phyloP scores from a whole-genome alignment of 1,139 yeast genomes.

The Petasospora rhodanensis region DNA sequence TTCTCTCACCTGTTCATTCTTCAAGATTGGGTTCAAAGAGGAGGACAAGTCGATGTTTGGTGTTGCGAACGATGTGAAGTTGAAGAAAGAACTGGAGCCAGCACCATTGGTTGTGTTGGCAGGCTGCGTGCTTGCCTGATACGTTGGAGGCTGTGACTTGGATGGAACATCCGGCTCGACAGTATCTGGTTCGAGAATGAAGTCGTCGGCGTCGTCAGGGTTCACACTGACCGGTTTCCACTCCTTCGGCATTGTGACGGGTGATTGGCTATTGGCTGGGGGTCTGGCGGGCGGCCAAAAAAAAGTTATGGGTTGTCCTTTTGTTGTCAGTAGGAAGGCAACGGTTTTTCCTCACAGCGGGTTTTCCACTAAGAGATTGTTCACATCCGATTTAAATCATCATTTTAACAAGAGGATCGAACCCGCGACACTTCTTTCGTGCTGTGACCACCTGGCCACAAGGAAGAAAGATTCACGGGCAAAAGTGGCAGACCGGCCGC shows the following conservation, averaged over 20 bases:
- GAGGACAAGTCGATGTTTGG: conserved; percentile 23
- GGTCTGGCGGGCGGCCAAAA: too few relatives aligned
- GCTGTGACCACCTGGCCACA: conserved; percentile 18
- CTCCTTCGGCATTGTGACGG: conserved; percentile 15
- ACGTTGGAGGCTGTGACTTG: conserved; percentile 8
- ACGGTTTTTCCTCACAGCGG: conserved; percentile 29
- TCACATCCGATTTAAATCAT: conserved; percentile 30
- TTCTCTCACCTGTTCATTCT: conserved; percentile 56
- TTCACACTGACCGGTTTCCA: conserved; percentile 26
- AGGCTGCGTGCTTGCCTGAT: conserved; percentile 7
- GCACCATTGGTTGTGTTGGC: conserved; percentile 8
- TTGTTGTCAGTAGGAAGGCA: conserved; percentile 30
- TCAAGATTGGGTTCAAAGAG: conserved; percentile 23
- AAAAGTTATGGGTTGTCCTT: conserved; percentile 7
- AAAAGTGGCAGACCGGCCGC: conserved; percentile 10
- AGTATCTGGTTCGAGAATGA: conserved; percentile 34
- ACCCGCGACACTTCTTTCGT: conserved; percentile 7
- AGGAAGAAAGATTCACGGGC: conserved; percentile 10
- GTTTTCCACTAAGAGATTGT: conserved; percentile 30
- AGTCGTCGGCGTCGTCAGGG: conserved; percentile 31
- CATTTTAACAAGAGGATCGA: conserved; percentile 20
- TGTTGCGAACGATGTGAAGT: conserved; percentile 22
- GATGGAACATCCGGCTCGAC: conserved; percentile 22
- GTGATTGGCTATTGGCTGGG: too few relatives aligned
- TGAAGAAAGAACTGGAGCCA: conserved; percentile 20